phyloP scores from a whole-genome alignment of 495 filamentous ascomycete species.

The Neurospora tetraspora region DNA sequence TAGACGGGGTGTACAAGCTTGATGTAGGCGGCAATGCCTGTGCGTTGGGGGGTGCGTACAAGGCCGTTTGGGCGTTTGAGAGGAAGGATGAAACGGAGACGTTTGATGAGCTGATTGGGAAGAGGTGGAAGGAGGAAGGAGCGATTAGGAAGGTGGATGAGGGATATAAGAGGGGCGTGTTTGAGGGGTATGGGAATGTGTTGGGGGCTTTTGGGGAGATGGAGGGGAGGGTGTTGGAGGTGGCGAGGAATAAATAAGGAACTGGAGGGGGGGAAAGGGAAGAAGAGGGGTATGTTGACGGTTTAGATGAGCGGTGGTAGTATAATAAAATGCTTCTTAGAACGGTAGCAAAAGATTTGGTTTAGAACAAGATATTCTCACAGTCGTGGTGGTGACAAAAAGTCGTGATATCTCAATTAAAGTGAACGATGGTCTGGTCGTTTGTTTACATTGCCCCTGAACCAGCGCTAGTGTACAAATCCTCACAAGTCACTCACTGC shows the following conservation, averaged over 20 bases:
- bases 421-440: neutral
- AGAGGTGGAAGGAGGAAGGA: slow-evolving; percentile 74
- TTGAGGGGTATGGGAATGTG: slow-evolving; percentile 64
- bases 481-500: neutral
- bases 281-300: no score
- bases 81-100: slow-evolving; percentile 52
- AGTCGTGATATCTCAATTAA: no score
- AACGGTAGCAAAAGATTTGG: no score
- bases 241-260: slow-evolving; percentile 30
- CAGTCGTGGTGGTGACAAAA: no score
- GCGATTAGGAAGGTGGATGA: slow-evolving; percentile 73
- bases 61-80: slow-evolving; percentile 87
- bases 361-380: no score
- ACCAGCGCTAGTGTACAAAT: neutral
- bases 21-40: slow-evolving; percentile 96
- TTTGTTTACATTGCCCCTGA: neutral
- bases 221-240: slow-evolving; percentile 56
- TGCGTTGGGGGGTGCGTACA: slow-evolving; percentile 91
- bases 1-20: slow-evolving; percentile 81
- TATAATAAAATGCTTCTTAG: no score
- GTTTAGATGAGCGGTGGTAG: no score
- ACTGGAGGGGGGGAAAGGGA: no score
- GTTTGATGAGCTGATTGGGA: slow-evolving; percentile 78
- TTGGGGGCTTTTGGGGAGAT: slow-evolving; percentile 70
- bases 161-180: slow-evolving; percentile 67